Conservation (phyloP, 2,329 filamentous ascomycete species). For the Pseudogymnoascus sp. region DNA sequence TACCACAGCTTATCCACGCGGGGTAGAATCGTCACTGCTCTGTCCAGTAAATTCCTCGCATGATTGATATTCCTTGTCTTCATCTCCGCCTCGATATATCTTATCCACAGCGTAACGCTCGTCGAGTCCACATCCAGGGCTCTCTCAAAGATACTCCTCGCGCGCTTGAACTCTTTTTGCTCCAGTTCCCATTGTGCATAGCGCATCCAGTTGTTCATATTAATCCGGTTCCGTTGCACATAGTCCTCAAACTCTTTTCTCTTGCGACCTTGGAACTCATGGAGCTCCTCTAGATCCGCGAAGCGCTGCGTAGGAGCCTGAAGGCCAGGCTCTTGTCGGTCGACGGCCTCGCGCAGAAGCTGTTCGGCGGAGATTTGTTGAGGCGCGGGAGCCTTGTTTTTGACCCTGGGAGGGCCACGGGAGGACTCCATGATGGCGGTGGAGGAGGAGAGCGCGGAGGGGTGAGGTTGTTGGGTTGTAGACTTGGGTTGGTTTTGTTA, state of each 20-base stretch:
- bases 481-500: not conserved
- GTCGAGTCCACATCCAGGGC: slow-evolving; percentile 88
- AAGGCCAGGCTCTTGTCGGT: slow-evolving; percentile 81
- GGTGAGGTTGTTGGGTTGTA: not conserved
- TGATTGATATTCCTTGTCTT: slow-evolving; percentile 93
- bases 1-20: slow-evolving; percentile 97
- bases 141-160: slow-evolving; percentile 87
- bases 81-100: slow-evolving; percentile 96
- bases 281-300: slow-evolving; percentile 91
- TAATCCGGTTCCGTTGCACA: slow-evolving; percentile 86
- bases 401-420: slow-evolving; percentile 89
- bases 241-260: slow-evolving; percentile 97
- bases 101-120: slow-evolving; percentile 78
- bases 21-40: slow-evolving; percentile 86
- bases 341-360: slow-evolving; percentile 91
- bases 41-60: slow-evolving; percentile 86
- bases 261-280: slow-evolving; percentile 94
- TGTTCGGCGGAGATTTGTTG: slow-evolving; percentile 94
- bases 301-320: slow-evolving; percentile 92
- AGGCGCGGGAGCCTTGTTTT: slow-evolving; percentile 93
- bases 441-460: slow-evolving; percentile 8
- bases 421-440: slow-evolving; percentile 69
- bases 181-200: slow-evolving; percentile 97
- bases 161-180: slow-evolving; percentile 92
- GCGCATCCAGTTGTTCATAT: slow-evolving; percentile 98